Evolutionary conservation across 2,329 filamentous ascomycete genomes (phyloP), one percentile per base, ranked within the genome.

Genomic region (Fusarium graminum): DNA sequence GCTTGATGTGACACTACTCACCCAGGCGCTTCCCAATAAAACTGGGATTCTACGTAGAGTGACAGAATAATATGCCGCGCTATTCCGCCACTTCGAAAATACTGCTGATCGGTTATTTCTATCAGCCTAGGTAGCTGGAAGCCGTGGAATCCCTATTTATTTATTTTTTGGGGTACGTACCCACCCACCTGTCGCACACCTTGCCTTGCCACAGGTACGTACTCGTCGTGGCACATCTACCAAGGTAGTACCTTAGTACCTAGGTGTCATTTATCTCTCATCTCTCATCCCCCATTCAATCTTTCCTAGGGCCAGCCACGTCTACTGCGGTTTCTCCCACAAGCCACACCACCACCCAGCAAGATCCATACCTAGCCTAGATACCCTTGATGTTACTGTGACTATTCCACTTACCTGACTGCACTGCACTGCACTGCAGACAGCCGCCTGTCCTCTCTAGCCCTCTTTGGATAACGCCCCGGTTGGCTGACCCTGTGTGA

Each of bases 401-500:
- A 9, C 28, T 29, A 29, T 29, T 12, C 8, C 28, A 9, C n/a
- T 51, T 59, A 51, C 53, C 53, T 59, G 54, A 51, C 45, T 55
- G 40, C 29, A 43, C 43, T 29, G 47, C 38, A 51, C 40, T 49
- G 55, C 19, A 60, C 45, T 51, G 59, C 30, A 65, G 59, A 57
- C 51, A 65, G 38, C 42, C 42, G 47, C 47, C 57, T 62, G 42
- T 38, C 43, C 43, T 58, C 61, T 51, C 65, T 68, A 68, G 57
- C 59, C 65, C 50, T 66, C 44, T 57, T 63, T n/a, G 65, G 65
- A 57, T 41, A 49, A 63, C 39, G 58, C 49, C 52, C 65, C 65
- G 65, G 65, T 66, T 68, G 65, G 65, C 42, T 22, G 49, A 61
- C 59, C 52, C 36, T 50, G 43, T 68, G 65, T 67, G 65, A 67